Evolutionary conservation across 106 monocot genomes (phyloP).

Genomic region (Apostasia shenzhenica): DNA sequence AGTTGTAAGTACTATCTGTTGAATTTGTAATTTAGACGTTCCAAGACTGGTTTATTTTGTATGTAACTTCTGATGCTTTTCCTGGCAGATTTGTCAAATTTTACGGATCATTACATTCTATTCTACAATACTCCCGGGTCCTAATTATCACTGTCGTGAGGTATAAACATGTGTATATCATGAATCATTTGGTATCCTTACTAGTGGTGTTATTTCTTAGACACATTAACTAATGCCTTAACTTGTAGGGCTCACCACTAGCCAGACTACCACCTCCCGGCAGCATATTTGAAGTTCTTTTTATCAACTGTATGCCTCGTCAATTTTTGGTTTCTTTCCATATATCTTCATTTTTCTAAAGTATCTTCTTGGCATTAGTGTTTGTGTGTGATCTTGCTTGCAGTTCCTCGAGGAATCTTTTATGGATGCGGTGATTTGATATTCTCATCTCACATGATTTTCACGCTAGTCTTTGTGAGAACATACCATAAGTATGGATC

Average conservation of each 20-base stretch:
- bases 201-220: background rate
- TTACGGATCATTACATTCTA: conserved; percentile 81
- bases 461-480: conserved; percentile 43
- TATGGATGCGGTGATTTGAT: conserved; percentile 56
- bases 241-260: conserved; percentile 48
- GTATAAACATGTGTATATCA: conserved; percentile 6
- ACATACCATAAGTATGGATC: conserved; percentile 50
- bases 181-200: background rate
- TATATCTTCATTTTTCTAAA: background rate
- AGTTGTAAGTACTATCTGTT: conserved; percentile 37
- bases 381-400: conserved; percentile 3
- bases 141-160: conserved; percentile 88
- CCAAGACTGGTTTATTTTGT: background rate
- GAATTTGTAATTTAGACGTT: background rate
- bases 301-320: conserved; percentile 36
- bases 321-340: background rate
- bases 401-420: conserved; percentile 33
- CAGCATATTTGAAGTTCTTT: conserved; percentile 40
- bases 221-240: background rate
- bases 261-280: conserved; percentile 55
- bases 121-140: conserved; percentile 78
- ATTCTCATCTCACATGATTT: conserved; percentile 57
- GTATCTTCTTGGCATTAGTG: background rate
- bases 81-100: conserved; percentile 47
- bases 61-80: background rate